phyloP scores from a whole-genome alignment of 306 rosid genomes.

The Prunus fruticosa region DNA sequence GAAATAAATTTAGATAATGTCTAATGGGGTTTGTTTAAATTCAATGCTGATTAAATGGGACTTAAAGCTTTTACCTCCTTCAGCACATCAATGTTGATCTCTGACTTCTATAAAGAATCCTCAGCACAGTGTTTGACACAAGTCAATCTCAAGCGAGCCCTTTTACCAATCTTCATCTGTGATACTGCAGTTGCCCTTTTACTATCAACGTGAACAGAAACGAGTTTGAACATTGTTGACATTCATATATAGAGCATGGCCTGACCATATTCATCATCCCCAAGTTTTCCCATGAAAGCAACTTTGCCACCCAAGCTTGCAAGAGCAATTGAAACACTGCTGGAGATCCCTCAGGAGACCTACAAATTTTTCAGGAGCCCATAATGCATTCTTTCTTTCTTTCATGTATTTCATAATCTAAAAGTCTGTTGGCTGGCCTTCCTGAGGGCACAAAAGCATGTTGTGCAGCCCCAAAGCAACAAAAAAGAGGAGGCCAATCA shows the following conservation, averaged over 20 bases:
- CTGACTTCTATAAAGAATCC: slow-evolving; percentile 74
- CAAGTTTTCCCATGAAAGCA: slow-evolving; percentile 98
- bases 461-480: slow-evolving; percentile 94
- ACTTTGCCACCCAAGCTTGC: slow-evolving; percentile 90
- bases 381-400: slow-evolving; percentile 64
- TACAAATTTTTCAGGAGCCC: slow-evolving; percentile 76
- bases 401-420: slow-evolving; percentile 73
- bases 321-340: slow-evolving; percentile 88
- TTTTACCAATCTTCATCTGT: slow-evolving; percentile 74
- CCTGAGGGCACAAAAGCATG: slow-evolving; percentile 92
- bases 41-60: neutral
- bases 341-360: slow-evolving; percentile 87
- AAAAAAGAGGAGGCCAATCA: slow-evolving; percentile 97
- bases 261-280: slow-evolving; percentile 77
- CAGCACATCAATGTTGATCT: slow-evolving; percentile 77
- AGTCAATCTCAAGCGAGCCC: slow-evolving; percentile 64
- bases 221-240: slow-evolving; percentile 81
- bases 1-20: neutral
- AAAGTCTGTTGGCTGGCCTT: slow-evolving; percentile 78
- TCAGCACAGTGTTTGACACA: slow-evolving; percentile 84
- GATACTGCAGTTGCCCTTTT: slow-evolving; percentile 67
- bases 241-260: slow-evolving; percentile 82
- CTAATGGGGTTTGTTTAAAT: neutral
- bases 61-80: slow-evolving; percentile 70
- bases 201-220: slow-evolving; percentile 62